Evolutionary conservation across 768 basidiomycete species (phyloP).

Genomic region (Pisolithus tinctorius): DNA sequence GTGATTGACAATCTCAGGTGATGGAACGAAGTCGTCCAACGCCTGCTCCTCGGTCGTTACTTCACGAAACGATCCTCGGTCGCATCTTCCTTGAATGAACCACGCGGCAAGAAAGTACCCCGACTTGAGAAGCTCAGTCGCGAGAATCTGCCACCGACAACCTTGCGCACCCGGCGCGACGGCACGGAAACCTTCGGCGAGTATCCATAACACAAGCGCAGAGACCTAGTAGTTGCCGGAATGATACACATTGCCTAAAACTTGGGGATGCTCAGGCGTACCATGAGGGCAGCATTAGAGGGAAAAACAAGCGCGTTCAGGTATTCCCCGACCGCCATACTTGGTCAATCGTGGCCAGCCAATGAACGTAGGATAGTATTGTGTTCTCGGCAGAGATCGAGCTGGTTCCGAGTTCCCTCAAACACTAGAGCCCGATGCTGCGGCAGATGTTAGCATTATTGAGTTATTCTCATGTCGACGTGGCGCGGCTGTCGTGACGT

Average conservation of each 20-base stretch:
- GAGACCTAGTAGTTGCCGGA: constrained; percentile 1
- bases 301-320: no score
- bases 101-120: constrained; percentile 12
- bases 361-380: no score
- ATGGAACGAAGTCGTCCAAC: constrained; percentile 2
- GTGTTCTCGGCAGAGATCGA: no score
- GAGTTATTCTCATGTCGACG: no score
- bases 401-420: no score
- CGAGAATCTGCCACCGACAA: constrained; percentile 10
- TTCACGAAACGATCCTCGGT: neutral
- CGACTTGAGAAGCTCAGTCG: constrained; percentile 15
- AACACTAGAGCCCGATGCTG: no score
- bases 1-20: constrained; percentile 6
- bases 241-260: neutral
- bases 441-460: no score
- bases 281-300: no score
- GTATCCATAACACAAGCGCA: constrained; percentile 11
- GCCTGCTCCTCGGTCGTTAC: constrained; percentile 5
- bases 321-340: no score
- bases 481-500: no score
- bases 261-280: neutral
- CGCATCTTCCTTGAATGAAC: constrained; percentile 5
- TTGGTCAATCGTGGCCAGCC: no score
- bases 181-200: constrained; percentile 8
- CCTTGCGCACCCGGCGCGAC: constrained; percentile 2